Percentiles rank a stretch among this genome's conserved stretches.
Conservation (phyloP, 164 flowering plant species). For the Hamamelis virginiana region DNA sequence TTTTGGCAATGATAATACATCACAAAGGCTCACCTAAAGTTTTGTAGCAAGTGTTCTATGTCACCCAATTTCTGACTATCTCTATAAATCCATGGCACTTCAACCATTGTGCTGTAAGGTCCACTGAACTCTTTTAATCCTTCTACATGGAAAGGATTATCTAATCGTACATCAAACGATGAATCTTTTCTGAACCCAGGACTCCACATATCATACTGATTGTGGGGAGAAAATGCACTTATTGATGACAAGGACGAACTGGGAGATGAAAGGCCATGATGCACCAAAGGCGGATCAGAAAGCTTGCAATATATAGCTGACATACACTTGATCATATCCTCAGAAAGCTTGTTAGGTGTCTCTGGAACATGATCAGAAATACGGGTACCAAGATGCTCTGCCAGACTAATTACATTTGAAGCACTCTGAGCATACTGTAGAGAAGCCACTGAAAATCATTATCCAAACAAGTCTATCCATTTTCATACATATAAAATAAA, state of each 20-base stretch:
- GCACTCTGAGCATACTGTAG: slow-evolving; percentile 48
- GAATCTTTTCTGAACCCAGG: slow-evolving; percentile 71
- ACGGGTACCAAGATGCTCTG: slow-evolving; percentile 57
- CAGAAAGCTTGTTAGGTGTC: slow-evolving; percentile 75
- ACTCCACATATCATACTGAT: slow-evolving; percentile 79
- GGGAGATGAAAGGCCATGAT: slow-evolving; percentile 73
- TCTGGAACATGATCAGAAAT: slow-evolving; percentile 74
- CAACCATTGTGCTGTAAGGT: slow-evolving; percentile 92
- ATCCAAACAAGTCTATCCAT: not conserved
- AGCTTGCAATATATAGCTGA: slow-evolving; percentile 78
- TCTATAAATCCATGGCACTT: slow-evolving; percentile 67
- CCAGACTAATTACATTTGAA: slow-evolving; percentile 61
- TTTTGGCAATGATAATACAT: not conserved
- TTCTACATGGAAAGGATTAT: slow-evolving; percentile 78
- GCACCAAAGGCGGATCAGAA: slow-evolving; percentile 57
- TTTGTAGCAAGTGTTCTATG: slow-evolving; percentile 60
- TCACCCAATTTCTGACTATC: slow-evolving; percentile 63
- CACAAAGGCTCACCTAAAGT: slow-evolving; percentile 53
- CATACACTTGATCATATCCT: slow-evolving; percentile 88
- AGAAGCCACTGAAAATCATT: slow-evolving; percentile 14
- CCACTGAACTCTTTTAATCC: slow-evolving; percentile 85
- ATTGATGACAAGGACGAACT: slow-evolving; percentile 69
- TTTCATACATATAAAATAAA: not conserved
- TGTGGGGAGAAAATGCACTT: slow-evolving; percentile 73
- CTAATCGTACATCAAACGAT: slow-evolving; percentile 68